Conservation (phyloP, 1,284 basidiomycete species). For the Pseudomicrostroma phylloplanum region DNA sequence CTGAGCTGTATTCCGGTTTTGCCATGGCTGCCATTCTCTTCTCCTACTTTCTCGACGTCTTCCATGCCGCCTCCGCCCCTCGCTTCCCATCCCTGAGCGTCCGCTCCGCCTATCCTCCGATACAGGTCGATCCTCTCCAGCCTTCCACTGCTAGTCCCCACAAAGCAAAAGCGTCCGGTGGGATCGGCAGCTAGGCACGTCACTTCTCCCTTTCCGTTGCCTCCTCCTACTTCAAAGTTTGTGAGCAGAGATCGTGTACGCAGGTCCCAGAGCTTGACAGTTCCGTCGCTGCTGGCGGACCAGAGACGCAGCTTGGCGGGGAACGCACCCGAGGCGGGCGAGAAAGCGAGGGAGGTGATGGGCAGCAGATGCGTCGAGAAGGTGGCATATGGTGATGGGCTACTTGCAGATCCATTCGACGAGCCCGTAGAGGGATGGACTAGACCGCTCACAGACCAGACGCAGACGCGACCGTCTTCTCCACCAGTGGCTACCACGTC, state of each 20-base stretch:
- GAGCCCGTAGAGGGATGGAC: background rate
- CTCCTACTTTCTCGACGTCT: background rate
- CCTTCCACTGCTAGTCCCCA: background rate
- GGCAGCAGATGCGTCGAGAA: slow-evolving; percentile 3
- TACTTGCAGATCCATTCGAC: background rate
- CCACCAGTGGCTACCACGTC: background rate
- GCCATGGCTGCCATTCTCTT: background rate
- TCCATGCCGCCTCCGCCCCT: background rate
- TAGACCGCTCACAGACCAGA: background rate
- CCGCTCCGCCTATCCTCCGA: background rate
- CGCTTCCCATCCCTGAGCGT: background rate
- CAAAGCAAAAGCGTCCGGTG: slow-evolving; percentile 4
- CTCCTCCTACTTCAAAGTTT: background rate
- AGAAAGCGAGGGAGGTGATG: background rate
- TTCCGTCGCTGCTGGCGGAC: background rate
- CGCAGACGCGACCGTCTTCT: slow-evolving; percentile 2
- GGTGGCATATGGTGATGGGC: background rate
- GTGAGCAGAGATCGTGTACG: background rate
- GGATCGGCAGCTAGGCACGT: background rate
- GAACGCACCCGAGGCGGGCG: background rate
- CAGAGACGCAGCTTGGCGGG: background rate
- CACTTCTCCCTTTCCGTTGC: background rate
- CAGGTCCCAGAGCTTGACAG: slow-evolving; percentile 4
- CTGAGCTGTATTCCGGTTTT: background rate
- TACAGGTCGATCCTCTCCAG: background rate